Conservation (phyloP, 306 rosid genomes). For the Comarum palustre region DNA sequence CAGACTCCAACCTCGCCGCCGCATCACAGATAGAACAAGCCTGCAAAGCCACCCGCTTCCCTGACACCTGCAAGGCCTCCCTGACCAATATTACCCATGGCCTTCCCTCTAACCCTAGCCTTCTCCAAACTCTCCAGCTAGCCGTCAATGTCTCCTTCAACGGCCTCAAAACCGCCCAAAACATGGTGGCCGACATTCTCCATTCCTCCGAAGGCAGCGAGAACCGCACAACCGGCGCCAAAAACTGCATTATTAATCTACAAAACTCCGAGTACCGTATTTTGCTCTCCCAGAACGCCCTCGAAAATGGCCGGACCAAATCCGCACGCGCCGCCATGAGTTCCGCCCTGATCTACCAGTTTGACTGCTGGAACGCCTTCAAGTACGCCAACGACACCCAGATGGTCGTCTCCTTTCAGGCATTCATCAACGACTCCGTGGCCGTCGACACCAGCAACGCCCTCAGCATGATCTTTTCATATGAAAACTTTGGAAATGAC, state of each 20-base stretch:
- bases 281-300: slow-evolving; percentile 44
- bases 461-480: slow-evolving; percentile 54
- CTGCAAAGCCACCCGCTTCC: slow-evolving; percentile 80
- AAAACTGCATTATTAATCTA: slow-evolving; percentile 61
- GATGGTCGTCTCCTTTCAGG: slow-evolving; percentile 45
- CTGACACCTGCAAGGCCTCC: slow-evolving; percentile 40
- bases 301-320: slow-evolving; percentile 37
- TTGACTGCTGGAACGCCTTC: slow-evolving; percentile 74
- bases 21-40: slow-evolving; percentile 33
- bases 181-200: slow-evolving; percentile 49
- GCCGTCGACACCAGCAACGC: slow-evolving; percentile 57
- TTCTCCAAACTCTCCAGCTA: slow-evolving; percentile 41
- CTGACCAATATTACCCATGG: no score
- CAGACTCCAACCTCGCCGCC: neutral
- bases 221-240: slow-evolving; percentile 65
- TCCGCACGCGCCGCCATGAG: slow-evolving; percentile 73
- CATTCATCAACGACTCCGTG: no score
- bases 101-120: slow-evolving; percentile 34
- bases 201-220: slow-evolving; percentile 31
- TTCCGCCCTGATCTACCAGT: slow-evolving; percentile 62
- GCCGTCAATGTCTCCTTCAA: slow-evolving; percentile 43
- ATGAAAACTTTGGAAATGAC: slow-evolving; percentile 51
- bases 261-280: slow-evolving; percentile 48
- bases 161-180: slow-evolving; percentile 49
- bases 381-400: slow-evolving; percentile 77